These are phyloP conservation scores for Xylaria sp. DNA, from an alignment of 2,329 filamentous ascomycete genomes.

Conservation along the genomic window DNA sequence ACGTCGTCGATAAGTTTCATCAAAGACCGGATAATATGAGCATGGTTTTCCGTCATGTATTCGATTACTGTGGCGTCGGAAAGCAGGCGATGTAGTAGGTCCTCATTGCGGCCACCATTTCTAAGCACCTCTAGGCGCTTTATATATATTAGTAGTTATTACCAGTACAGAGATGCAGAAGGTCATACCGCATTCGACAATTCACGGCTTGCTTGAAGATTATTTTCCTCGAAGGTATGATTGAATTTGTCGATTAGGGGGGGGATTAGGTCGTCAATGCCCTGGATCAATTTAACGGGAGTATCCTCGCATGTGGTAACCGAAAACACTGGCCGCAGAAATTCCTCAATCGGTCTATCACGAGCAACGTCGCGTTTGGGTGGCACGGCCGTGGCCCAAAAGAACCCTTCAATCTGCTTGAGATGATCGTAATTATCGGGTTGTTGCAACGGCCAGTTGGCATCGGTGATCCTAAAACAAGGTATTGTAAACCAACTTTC, in stretches of 20 bases:
- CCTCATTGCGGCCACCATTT: neutral
- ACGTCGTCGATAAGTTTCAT: neutral
- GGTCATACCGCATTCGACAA: constrained; percentile 3
- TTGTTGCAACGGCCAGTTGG: neutral
- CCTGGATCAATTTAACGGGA: neutral
- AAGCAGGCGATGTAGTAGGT: constrained; percentile 2
- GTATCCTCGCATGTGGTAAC: neutral
- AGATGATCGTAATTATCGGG: neutral
- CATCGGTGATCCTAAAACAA: neutral
- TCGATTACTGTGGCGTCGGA: constrained; percentile 17
- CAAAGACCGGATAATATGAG: constrained; percentile 9
- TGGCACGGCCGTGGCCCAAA: neutral
- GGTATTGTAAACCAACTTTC: constrained; percentile 6
- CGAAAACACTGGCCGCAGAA: neutral
- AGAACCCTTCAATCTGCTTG: constrained; percentile 6
- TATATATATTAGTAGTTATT: neutral
- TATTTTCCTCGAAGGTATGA: neutral
- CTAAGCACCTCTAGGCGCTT: constrained; percentile 3
- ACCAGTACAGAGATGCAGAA: neutral
- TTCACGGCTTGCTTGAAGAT: neutral
- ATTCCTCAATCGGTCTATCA: neutral
- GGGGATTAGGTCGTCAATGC: neutral
- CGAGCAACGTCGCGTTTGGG: neutral
- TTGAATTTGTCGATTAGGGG: constrained; percentile 5
- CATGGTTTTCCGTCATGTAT: constrained; percentile 1